phyloP scores from a whole-genome alignment of 2,329 filamentous ascomycete species.

The Metarhizium rileyi region DNA sequence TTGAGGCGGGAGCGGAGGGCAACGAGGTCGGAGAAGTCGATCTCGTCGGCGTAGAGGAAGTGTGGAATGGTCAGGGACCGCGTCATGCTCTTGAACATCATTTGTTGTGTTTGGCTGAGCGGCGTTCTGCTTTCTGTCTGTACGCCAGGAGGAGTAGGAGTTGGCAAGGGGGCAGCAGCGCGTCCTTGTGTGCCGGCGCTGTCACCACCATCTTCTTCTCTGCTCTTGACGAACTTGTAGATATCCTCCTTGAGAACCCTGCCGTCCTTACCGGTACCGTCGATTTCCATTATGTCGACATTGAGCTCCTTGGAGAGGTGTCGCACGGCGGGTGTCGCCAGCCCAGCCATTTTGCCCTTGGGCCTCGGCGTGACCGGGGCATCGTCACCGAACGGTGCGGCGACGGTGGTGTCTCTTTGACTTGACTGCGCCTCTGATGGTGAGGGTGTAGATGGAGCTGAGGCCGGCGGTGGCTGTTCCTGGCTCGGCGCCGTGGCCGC shows the following conservation, averaged over 20 bases:
- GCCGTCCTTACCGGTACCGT: constrained; percentile 83
- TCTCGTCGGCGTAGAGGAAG: constrained; percentile 87
- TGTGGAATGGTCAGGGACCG: constrained; percentile 84
- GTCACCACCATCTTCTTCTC: constrained; percentile 27
- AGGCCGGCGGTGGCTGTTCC: constrained; percentile 13
- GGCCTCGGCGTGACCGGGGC: constrained; percentile 17
- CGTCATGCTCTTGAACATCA: constrained; percentile 99
- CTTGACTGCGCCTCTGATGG: constrained; percentile 6
- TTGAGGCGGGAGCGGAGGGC: constrained; percentile 68
- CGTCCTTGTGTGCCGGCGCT: constrained; percentile 14
- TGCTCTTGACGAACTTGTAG: constrained; percentile 53
- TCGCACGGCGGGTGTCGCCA: constrained; percentile 88
- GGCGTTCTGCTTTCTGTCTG: constrained; percentile 60
- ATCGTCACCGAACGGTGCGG: constrained; percentile 1
- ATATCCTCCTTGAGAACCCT: constrained; percentile 91
- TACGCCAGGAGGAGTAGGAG: constrained; percentile 20
- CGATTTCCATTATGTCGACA: constrained; percentile 67
- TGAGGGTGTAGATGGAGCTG: constrained; percentile 15
- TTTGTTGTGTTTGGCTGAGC: constrained; percentile 70
- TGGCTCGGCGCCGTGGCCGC: constrained; percentile 12
- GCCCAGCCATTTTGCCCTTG: constrained; percentile 56
- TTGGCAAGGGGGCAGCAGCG: constrained; percentile 11
- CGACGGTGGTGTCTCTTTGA: not conserved
- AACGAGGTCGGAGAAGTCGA: constrained; percentile 70
- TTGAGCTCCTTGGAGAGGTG: constrained; percentile 74